Evolutionary conservation across 179 eudicot genomes (phyloP).

Genomic region (Drosera spatulata): DNA sequence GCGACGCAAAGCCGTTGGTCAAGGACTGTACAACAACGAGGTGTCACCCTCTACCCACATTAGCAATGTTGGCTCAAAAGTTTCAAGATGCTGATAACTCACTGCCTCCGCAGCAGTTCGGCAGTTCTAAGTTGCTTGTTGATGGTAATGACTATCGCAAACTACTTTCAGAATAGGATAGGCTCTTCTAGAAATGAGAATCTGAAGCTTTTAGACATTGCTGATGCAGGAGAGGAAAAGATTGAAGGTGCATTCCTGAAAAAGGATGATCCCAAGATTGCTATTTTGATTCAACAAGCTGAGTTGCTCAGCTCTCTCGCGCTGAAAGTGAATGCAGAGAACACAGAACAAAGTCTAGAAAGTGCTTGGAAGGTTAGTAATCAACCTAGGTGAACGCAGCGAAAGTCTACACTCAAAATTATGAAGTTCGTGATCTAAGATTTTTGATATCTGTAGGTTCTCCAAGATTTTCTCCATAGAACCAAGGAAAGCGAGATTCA

Average conservation of each 20-base stretch:
- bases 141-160: constrained; percentile 33
- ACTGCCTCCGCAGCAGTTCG: constrained; percentile 17
- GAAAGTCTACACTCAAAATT: too few species aligned
- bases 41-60: constrained; percentile 54
- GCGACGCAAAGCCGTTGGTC: constrained; percentile 20
- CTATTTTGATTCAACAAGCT: constrained; percentile 85
- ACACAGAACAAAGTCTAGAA: constrained; percentile 72
- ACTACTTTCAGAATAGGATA: constrained; percentile 7
- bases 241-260: constrained; percentile 60
- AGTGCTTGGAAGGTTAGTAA: constrained; percentile 77
- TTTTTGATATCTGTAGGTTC: constrained; percentile 30
- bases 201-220: neutral
- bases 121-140: constrained; percentile 13
- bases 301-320: constrained; percentile 96
- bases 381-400: neutral
- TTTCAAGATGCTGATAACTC: constrained; percentile 16
- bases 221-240: constrained; percentile 22
- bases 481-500: constrained; percentile 51
- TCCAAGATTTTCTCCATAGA: constrained; percentile 61
- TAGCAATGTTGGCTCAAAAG: constrained; percentile 56
- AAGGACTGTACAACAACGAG: constrained; percentile 2
- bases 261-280: constrained; percentile 83
- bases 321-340: constrained; percentile 64
- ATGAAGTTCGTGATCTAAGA: too few species aligned
- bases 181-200: neutral